Evolutionary conservation across 2,329 filamentous ascomycete species (phyloP).

Genomic region (Fusarium pininemorale): DNA sequence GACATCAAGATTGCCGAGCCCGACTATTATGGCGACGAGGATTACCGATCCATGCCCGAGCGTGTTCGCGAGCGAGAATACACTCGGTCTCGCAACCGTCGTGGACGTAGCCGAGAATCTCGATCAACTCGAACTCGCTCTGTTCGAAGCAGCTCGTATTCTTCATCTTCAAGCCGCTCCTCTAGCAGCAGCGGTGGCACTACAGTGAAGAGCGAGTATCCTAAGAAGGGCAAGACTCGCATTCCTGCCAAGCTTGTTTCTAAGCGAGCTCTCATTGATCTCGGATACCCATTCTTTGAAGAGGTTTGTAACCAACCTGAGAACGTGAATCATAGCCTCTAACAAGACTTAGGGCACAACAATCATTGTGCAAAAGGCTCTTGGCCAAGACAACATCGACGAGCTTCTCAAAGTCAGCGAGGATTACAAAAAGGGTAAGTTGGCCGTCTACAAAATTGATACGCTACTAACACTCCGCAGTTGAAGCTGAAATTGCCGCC

Average conservation of each 20-base stretch:
- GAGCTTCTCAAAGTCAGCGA: slow-evolving; percentile 86
- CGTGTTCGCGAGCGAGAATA: slow-evolving; percentile 70
- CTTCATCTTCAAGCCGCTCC: slow-evolving; percentile 55
- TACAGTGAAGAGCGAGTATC: slow-evolving; percentile 69
- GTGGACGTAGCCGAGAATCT: slow-evolving; percentile 51
- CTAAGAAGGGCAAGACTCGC: slow-evolving; percentile 87
- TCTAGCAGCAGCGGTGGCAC: slow-evolving; percentile 60
- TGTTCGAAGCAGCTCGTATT: slow-evolving; percentile 54
- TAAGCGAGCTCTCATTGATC: slow-evolving; percentile 80
- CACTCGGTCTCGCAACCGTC: slow-evolving; percentile 56
- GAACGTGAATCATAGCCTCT: not conserved
- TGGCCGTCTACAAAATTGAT: accelerated
- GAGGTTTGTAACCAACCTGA: slow-evolving; percentile 67
- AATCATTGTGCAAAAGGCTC: slow-evolving; percentile 82
- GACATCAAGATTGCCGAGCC: slow-evolving; percentile 75
- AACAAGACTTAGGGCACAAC: slow-evolving; percentile 70
- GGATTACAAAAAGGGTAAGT: slow-evolving; percentile 71
- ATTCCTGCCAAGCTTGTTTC: slow-evolving; percentile 85
- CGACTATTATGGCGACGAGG: slow-evolving; percentile 75
- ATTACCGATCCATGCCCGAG: slow-evolving; percentile 70
- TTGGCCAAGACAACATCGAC: slow-evolving; percentile 91
- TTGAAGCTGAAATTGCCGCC: slow-evolving; percentile 28
- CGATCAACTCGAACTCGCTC: slow-evolving; percentile 51
- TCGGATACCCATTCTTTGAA: slow-evolving; percentile 87
- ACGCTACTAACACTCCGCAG: slow-evolving; percentile 7